A percentile compares a stretch with the other conserved stretches of the same genome.
phyloP scores from a whole-genome alignment of 345 rosid species.

The Bruguiera parviflora region DNA sequence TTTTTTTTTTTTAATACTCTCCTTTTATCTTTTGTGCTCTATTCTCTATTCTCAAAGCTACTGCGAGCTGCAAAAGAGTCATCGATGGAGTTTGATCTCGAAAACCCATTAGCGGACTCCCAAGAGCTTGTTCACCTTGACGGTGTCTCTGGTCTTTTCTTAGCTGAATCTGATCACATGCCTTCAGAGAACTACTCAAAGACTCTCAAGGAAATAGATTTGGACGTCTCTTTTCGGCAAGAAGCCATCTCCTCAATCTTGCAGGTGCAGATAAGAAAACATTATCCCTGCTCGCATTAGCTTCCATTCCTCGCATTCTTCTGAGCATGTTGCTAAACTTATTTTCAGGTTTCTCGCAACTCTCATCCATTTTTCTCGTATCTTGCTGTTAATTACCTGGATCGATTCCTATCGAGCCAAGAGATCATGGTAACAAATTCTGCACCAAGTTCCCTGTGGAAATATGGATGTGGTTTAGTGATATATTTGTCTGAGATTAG shows the following conservation, averaged over 20 bases:
- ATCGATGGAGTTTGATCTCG: conserved; percentile 73
- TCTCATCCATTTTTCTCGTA: conserved; percentile 49
- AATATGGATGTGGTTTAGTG: too few relatives aligned
- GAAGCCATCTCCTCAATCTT: conserved; percentile 43
- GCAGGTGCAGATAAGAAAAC: conserved; percentile 31
- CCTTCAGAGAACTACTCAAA: conserved; percentile 40
- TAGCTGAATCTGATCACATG: conserved; percentile 64
- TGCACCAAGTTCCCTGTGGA: neutral
- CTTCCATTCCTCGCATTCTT: neutral
- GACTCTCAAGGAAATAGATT: conserved; percentile 33
- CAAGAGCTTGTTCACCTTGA: conserved; percentile 18
- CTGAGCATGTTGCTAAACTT: neutral
- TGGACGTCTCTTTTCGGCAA: conserved; percentile 41
- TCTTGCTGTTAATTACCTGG: conserved; percentile 79
- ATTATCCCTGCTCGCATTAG: neutral
- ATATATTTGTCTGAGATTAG: too few relatives aligned
- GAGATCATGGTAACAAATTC: conserved; percentile 44
- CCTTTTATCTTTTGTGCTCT: too few relatives aligned
- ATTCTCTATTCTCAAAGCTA: too few relatives aligned
- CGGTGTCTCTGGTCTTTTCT: conserved; percentile 41
- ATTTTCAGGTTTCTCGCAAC: conserved; percentile 37
- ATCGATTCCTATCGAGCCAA: conserved; percentile 68
- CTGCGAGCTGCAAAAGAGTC: neutral
- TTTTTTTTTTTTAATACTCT: neutral
- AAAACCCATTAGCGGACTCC: conserved; percentile 51